A percentile compares a stretch with the other conserved stretches of the same genome.
phyloP scores from a whole-genome alignment of 805 yeast genomes.

The Teunomyces funiuensis region DNA sequence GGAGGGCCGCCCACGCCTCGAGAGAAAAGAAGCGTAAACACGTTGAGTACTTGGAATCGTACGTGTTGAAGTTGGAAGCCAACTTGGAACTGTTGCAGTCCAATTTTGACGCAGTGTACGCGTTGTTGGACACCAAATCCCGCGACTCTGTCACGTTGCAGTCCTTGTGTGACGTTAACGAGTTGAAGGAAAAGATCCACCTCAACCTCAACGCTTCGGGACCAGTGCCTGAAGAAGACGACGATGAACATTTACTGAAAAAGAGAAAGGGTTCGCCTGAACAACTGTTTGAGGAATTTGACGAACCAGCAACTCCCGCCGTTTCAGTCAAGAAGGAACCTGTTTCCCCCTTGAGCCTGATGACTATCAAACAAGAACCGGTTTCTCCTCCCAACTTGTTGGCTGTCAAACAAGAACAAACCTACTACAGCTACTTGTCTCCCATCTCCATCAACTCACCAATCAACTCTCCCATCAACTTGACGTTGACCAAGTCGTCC shows the following conservation, averaged over 20 bases:
- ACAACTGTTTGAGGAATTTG: neutral
- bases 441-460: constrained; percentile 45
- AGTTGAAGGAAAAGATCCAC: constrained; percentile 28
- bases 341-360: neutral
- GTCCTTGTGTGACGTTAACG: constrained; percentile 17
- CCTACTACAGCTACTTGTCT: constrained; percentile 38
- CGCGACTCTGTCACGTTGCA: constrained; percentile 8
- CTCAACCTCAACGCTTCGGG: constrained; percentile 18
- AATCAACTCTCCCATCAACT: constrained; percentile 38
- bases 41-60: constrained; percentile 77
- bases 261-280: constrained; percentile 5
- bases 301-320: neutral
- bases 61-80: constrained; percentile 45
- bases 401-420: constrained; percentile 6
- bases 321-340: constrained; percentile 7
- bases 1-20: constrained; percentile 97
- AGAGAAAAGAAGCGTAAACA: constrained; percentile 94
- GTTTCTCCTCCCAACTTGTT: neutral
- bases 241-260: constrained; percentile 9
- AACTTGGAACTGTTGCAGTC: constrained; percentile 25
- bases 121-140: constrained; percentile 13
- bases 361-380: constrained; percentile 6
- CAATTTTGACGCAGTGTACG: constrained; percentile 23
- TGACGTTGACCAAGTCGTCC: constrained; percentile 23
- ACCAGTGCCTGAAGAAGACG: constrained; percentile 13